phyloP scores from a whole-genome alignment of 345 rosid species.

The Anastatica hierochuntica region DNA sequence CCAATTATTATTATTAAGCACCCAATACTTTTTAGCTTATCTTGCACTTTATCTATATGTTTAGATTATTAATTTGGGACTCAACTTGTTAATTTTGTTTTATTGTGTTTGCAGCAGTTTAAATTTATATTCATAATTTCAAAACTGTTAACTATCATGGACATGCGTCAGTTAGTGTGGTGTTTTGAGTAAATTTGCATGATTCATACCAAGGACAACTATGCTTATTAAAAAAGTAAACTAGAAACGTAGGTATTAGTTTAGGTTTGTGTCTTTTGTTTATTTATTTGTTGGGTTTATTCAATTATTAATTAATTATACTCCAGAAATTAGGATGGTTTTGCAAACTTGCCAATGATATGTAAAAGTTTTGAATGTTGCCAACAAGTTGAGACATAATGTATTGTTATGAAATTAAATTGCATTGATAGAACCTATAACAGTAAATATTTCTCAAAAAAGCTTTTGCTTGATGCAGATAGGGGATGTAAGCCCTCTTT shows the following conservation, averaged over 20 bases:
- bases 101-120: constrained; percentile 4
- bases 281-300: too few relatives aligned
- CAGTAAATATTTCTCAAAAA: too few relatives aligned
- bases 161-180: neutral
- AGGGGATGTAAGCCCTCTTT: too few relatives aligned
- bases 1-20: constrained; percentile 13
- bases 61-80: constrained; percentile 3
- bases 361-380: too few relatives aligned
- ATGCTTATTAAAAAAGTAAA: neutral
- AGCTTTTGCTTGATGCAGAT: too few relatives aligned
- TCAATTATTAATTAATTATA: too few relatives aligned
- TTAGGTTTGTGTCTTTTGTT: neutral
- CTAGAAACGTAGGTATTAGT: neutral
- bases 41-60: constrained; percentile 13
- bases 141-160: neutral
- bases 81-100: too few relatives aligned
- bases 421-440: too few relatives aligned
- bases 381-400: neutral
- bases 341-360: neutral
- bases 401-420: neutral
- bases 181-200: constrained; percentile 6
- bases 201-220: constrained; percentile 15
- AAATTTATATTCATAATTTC: neutral
- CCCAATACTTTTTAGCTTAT: constrained; percentile 8
- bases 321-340: too few relatives aligned